phyloP scores from a whole-genome alignment of 2,329 filamentous ascomycete species.

The Lachnellula arida region DNA sequence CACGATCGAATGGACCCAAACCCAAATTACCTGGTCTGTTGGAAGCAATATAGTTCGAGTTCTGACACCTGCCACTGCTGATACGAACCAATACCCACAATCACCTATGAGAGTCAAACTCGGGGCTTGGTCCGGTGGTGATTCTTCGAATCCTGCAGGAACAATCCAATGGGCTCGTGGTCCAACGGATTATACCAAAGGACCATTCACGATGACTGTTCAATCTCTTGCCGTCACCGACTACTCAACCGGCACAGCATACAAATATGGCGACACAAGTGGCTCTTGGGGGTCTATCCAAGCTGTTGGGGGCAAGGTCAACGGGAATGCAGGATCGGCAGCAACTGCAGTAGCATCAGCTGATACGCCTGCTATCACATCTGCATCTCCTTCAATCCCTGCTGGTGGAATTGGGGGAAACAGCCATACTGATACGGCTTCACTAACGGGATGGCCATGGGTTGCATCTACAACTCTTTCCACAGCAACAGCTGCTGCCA shows the following conservation, averaged over 20 bases:
- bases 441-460: slow-evolving; percentile 66
- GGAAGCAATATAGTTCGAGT: slow-evolving; percentile 73
- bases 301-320: slow-evolving; percentile 73
- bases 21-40: slow-evolving; percentile 82
- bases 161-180: slow-evolving; percentile 90
- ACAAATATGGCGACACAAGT: slow-evolving; percentile 73
- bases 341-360: slow-evolving; percentile 43
- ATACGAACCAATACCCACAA: slow-evolving; percentile 78
- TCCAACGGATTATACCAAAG: slow-evolving; percentile 74
- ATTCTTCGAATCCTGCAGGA: slow-evolving; percentile 66
- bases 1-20: slow-evolving; percentile 83
- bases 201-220: slow-evolving; percentile 83
- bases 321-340: slow-evolving; percentile 49
- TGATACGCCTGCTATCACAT: slow-evolving; percentile 58
- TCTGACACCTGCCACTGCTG: slow-evolving; percentile 64
- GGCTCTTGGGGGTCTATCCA: slow-evolving; percentile 80
- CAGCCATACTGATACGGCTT: slow-evolving; percentile 47
- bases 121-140: slow-evolving; percentile 88
- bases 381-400: slow-evolving; percentile 60
- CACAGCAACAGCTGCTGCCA: slow-evolving; percentile 37
- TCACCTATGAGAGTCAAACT: slow-evolving; percentile 94
- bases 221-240: slow-evolving; percentile 73
- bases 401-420: slow-evolving; percentile 57
- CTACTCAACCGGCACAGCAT: slow-evolving; percentile 86
- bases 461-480: slow-evolving; percentile 50